These are phyloP conservation scores for Pseudogymnoascus sp. DNA, from an alignment of 2,329 filamentous ascomycete species.

Conservation along the genomic window DNA sequence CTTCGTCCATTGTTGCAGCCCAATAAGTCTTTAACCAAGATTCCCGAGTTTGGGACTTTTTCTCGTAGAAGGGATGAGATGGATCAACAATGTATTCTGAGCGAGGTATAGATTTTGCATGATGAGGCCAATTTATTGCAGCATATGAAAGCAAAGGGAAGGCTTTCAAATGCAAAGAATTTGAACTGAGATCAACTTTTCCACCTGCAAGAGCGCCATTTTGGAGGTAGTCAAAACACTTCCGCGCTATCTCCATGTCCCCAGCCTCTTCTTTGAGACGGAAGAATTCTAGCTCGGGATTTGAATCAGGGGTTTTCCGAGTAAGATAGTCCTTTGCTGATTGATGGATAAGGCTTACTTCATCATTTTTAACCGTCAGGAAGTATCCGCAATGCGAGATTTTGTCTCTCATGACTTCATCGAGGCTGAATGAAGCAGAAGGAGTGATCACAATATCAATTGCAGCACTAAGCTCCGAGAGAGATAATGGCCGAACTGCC, in stretches of 20 bases:
- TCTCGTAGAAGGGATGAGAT: background rate
- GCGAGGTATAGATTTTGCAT: background rate
- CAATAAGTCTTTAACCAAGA: background rate
- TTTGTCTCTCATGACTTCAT: constrained; percentile 16
- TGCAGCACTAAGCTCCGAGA: constrained; percentile 21
- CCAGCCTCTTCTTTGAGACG: constrained; percentile 12
- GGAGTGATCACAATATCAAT: constrained; percentile 9
- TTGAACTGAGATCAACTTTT: constrained; percentile 2
- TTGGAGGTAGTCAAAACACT: constrained; percentile 15
- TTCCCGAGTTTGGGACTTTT: background rate
- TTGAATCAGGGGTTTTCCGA: constrained; percentile 13
- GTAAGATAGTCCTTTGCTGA: constrained; percentile 26
- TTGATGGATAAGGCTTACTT: constrained; percentile 25
- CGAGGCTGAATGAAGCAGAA: constrained; percentile 12
- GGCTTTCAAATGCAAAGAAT: constrained; percentile 6
- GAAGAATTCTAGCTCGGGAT: constrained; percentile 14
- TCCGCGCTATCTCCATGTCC: constrained; percentile 13
- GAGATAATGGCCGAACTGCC: constrained; percentile 22
- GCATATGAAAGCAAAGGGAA: constrained; percentile 12
- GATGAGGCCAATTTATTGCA: background rate
- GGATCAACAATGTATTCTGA: background rate
- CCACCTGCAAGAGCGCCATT: constrained; percentile 7
- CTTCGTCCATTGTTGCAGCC: background rate
- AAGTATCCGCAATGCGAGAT: constrained; percentile 19
- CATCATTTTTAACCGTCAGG: constrained; percentile 17